Base-by-base conservation (phyloP, 2,329 filamentous ascomycete genomes). In the Phaeophleospora eucalypticola region DNA sequence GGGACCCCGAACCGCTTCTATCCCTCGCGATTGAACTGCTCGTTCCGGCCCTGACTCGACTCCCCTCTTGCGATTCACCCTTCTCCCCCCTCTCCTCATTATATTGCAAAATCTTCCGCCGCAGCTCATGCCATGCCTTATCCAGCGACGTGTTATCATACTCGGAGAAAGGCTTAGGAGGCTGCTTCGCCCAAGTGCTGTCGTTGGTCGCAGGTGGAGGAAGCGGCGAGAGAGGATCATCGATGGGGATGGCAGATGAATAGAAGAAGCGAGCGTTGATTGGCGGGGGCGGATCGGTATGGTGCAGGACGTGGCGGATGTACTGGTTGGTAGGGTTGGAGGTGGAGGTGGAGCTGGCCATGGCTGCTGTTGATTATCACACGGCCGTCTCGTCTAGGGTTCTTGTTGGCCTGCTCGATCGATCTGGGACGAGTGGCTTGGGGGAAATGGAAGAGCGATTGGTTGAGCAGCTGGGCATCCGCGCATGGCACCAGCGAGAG, bases 251-350 rank as follows among this genome's bases (percentile, higher is more conserved):
- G 4, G 60, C 57, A 6, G 59, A 62, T 34, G 63, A 60, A 43
- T 69, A 68, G 60, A 68, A 68, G 58, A 66, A 69, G 29, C 66
- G 58, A 20, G 63, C 64, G 17, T 57, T 45, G 17, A 66, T 53
- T 1, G 65, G 57, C 7, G 66, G 66, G 21, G 66, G 66, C 12
- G 63, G 51, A 27, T 66, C 61, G 40, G 56, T 49, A 21, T 63
- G 57, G 52, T 73, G 71, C 19, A 73, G 61, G 18, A 73, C 63
- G 52, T 73, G 66, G 41, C 71, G 66, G 39, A 72, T 69, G 58
- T 50, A 39, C 29, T 50, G 48, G 42, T 42, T 43, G 48, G 43
- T 40, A 36, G 48, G n/a, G n/a, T n/a, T 36, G 3, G 40, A 50
- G 48, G 33, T 40, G 37, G 48, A 34, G 38, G 42, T 46, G 14